Base-by-base conservation (phyloP, 176 grass and related monocot genomes). In the Zea luxurians region DNA sequence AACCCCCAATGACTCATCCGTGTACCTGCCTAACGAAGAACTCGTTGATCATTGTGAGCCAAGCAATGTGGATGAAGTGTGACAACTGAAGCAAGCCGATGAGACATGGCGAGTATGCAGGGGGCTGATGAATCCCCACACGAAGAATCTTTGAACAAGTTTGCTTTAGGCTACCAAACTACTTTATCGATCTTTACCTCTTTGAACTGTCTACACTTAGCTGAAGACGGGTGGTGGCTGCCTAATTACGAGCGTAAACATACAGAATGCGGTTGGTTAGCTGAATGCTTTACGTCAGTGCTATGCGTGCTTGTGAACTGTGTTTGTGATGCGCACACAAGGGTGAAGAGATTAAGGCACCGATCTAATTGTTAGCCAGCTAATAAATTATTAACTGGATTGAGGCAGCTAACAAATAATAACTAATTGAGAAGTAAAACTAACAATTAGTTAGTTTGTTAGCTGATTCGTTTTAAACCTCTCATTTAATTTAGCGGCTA, bases 121-220 rank as follows among this genome's bases (percentile, higher is more conserved):
- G 54, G 37, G n/a, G n/a, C 27, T 68, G 6, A 54, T 64, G 70
- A 64, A 63, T 60, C 36, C 78, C 78, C 70, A 44, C 72, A 45
- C 53, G 73, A 79, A 85, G 90, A 97, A 92, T 97, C 75, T 97
- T 90, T 88, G 87, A 88, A 92, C 81, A 43, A 73, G 35, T 3
- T 90, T 86, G 76, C 93, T 88, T 97, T 35, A 78, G 70, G 89
- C 55, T 73, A 85, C 65, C 78, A 67, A 95, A 91, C 70, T 76
- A 83, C 61, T 74, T 84, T 78, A 80, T 77, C 27, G 27, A 27
- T 27, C 12, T 70, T 72, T 21, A n/a, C 45, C 46, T 67, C 78
- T 77, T 50, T 5, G 15, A 68, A 37, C 77, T 48, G 76, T 75
- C 68, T 47, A 43, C 13, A 15, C 49, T 38, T 63, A 59, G 6